Base-by-base conservation (phyloP, 352 stramenopile genomes). In the Globisporangium iwayamae region DNA sequence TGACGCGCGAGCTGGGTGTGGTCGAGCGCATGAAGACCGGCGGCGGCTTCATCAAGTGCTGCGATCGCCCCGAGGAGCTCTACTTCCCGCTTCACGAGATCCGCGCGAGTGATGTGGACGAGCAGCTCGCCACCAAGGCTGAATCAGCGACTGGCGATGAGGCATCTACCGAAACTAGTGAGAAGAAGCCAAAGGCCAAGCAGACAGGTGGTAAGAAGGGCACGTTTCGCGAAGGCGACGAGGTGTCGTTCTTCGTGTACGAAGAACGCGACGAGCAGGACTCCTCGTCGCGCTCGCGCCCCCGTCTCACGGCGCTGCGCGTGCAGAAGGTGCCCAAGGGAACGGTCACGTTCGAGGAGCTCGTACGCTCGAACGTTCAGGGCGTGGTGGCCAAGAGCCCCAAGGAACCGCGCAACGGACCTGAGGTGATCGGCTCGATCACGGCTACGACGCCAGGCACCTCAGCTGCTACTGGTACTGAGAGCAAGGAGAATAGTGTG, bases 231-330 rank as follows among this genome's bases (percentile, higher is more conserved):
- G 79, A 91, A 32, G 79, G 83, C 16, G 83, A 91, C 61, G 78
- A 90, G 56, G 83, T 93, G 0, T 91, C 85, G 50, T 93, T 93
- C 68, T 91, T 79, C 45, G 79, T 93, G 22, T 83, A 87, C 39
- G 81, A 90, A 60, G 85, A 91, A 38, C 72, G 80, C 20, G 81
- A 87, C 25, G 74, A 80, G 22, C 71, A 83, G 0, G 76, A 45
- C n/a, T 58, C 51, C 2, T 43, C 52, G 1, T 57, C 52, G 20
- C 69, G 69, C 34, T 76, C 73, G 0, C 63, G 66, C 8, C 67
- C 67, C 14, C 79, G 76, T 9, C 59, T 92, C 36, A 92, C 78
- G 13, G 85, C 82, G 18, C 67, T 94, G 25, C 83, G 83, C 22
- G 78, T 94, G 41, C 78, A 90, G 41, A 89, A 83, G 52, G 54